Evolutionary conservation across 2,329 filamentous ascomycete species (phyloP), one percentile per base, ranked within the genome.

Genomic region (Zalaria sp.): DNA sequence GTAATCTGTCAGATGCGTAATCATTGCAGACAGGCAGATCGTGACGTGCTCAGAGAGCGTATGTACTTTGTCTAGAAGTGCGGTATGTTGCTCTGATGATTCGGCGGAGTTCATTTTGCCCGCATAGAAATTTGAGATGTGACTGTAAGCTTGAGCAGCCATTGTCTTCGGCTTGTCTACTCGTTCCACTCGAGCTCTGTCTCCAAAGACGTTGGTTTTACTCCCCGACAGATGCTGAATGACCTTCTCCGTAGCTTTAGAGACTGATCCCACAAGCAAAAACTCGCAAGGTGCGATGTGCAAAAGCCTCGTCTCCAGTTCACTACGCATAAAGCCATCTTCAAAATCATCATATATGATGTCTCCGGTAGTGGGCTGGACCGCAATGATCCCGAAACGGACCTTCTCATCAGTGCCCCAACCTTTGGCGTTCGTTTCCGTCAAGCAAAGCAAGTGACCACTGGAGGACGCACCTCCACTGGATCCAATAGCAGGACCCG

Each of bases 211-310:
- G 53, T 93, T 95, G 38, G 81, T 87, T 44, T 64, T 91, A 58
- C 81, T 91, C 2, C 86, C 84, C 0, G 89, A 89, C 0, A 98
- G 71, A 61, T 96, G 88, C 47, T 84, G 76, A 5, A 98, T 73
- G 26, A 98, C 73, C 62, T 96, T 96, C 34, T 96, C 86, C 0
- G 88, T 94, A 1, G 86, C 84, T 53, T 82, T 87, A 1, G 88
- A 91, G 9, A 96, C 73, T 9, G 91, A 79, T 9, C 91, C 91
- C 1, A 98, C 85, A 36, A 98, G 82, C 28, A 98, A 70, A 47
- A 98, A 86, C 59, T 98, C 91, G 62, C 88, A 94, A 0, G 91
- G 91, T 0, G 89, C 86, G 49, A 98, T 93, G 58, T 98, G 91
- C 27, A 98, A 67, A 26, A 98, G 66, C n/a, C 91, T 71, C 0